Percentiles rank a stretch among this genome's conserved stretches.
phyloP scores from a whole-genome alignment of 345 rosid species.

The Nephelium lappaceum region DNA sequence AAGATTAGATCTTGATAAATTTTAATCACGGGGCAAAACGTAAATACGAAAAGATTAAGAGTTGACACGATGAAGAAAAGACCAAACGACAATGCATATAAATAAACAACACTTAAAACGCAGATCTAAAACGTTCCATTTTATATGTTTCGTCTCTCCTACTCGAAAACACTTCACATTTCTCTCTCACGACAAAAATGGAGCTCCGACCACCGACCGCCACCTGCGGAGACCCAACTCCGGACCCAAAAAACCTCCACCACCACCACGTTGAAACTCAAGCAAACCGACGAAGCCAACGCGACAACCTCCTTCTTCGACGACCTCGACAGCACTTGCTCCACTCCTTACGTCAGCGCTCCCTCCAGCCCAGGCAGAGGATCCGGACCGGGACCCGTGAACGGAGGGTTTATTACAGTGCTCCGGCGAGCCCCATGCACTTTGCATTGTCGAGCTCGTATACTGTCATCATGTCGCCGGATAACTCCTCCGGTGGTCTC shows the following conservation, averaged over 20 bases:
- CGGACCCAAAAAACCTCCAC: constrained; percentile 4
- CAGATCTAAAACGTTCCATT: no score
- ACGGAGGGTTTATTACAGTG: constrained; percentile 81
- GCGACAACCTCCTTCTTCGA: constrained; percentile 27
- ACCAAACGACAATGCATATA: no score
- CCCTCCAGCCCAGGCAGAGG: constrained; percentile 92
- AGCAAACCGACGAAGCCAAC: neutral
- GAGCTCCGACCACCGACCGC: constrained; percentile 33
- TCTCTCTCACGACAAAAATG: constrained; percentile 24
- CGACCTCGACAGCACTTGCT: constrained; percentile 65
- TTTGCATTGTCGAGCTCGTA: constrained; percentile 49
- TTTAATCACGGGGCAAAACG: no score
- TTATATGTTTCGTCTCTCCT: neutral
- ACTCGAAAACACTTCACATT: neutral
- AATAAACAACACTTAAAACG: no score
- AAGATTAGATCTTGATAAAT: no score
- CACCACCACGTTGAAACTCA: neutral
- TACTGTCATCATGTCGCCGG: constrained; percentile 27
- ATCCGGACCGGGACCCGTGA: constrained; percentile 26
- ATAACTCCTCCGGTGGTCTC: constrained; percentile 4
- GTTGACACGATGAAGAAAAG: neutral
- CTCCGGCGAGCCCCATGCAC: constrained; percentile 97
- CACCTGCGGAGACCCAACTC: constrained; percentile 19
- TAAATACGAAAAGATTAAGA: neutral
- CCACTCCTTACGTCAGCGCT: constrained; percentile 97